Evolutionary conservation across 306 rosid species (phyloP), one percentile per base, ranked within the genome.

Genomic region (Citrullus mucosospermus): DNA sequence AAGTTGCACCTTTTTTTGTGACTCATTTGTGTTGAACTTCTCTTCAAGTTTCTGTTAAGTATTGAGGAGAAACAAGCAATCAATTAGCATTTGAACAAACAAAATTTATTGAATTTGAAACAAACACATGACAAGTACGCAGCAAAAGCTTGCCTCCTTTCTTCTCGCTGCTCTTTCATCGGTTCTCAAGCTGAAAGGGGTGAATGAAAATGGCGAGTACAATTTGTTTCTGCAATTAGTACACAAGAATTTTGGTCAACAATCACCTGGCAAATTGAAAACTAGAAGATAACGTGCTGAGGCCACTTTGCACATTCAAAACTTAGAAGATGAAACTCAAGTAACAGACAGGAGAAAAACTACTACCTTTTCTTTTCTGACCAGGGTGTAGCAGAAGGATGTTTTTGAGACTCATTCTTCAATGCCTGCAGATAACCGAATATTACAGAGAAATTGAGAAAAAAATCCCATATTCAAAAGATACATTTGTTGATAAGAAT

Each of bases 161-260:
- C 99, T 91, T 83, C 87, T 89, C 65, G 89, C 91, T 62, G 97
- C 97, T 76, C 99, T 89, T 82, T 95, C 97, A 73, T 92, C 99
- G 18, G 99, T 95, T 83, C 93, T 88, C 84, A 95, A 85, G 88
- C 86, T 82, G 86, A 95, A 91, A 38, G 99, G 89, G 4, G 93
- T 86, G 32, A 93, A 86, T 82, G 96, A 86, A 75, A 87, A 81
- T 13, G 96, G 97, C n/a, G 96, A 91, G 73, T 82, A 84, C 71
- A 81, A n/a, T 88, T 84, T 95, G 60, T 89, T 90, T 87, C 93
- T 95, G 93, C 92, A 85, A 36, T 86, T 81, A 88, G 83, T 79
- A 89, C 85, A 82, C 77, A 86, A 79, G 81, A 84, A 67, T 81
- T 90, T 86, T 20, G 81, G 86, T 81, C 82, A 78, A 77, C 85